A percentile compares a stretch with the other conserved stretches of the same genome.
phyloP scores from a whole-genome alignment of 371 early-diverging fungal species.

The Enterocytospora artemiae region DNA sequence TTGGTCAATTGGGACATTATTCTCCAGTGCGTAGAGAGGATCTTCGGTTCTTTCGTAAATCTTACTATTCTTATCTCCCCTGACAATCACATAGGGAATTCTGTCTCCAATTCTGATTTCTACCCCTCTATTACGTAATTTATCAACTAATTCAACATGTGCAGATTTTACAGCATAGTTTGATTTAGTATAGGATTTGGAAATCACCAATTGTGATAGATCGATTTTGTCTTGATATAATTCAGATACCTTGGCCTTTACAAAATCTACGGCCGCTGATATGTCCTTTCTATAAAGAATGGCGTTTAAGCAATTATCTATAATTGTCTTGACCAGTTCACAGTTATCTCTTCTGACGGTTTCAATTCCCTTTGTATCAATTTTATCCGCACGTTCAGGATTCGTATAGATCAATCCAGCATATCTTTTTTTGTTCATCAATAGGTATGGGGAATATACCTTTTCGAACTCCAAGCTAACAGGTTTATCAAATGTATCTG shows the following conservation, averaged over 20 bases:
- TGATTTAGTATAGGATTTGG: conserved; percentile 80
- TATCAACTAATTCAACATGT: conserved; percentile 84
- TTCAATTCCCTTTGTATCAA: conserved; percentile 98
- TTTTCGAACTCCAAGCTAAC: conserved; percentile 98
- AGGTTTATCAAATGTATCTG: conserved; percentile 74
- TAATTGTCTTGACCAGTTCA: conserved; percentile 76
- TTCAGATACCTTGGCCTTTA: conserved; percentile 77
- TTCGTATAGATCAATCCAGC: conserved; percentile 75
- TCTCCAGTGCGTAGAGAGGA: conserved; percentile 90
- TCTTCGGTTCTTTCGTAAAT: conserved; percentile 96
- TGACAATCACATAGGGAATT: conserved; percentile 94
- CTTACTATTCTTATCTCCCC: conserved; percentile 70
- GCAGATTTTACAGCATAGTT: conserved; percentile 92
- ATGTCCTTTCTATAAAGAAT: conserved; percentile 81
- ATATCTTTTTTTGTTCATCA: conserved; percentile 98
- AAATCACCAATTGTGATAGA: conserved; percentile 86
- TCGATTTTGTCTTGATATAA: conserved; percentile 88
- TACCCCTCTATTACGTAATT: conserved; percentile 73
- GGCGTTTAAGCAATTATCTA: conserved; percentile 79
- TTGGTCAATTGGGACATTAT: conserved; percentile 94
- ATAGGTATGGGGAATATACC: conserved; percentile 87
- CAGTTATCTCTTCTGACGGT: conserved; percentile 98
- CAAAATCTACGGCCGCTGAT: conserved; percentile 71
- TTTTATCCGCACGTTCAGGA: conserved; percentile 74
- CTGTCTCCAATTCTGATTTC: conserved; percentile 84